A percentile compares a stretch with the other conserved stretches of the same genome.
These are phyloP conservation scores for Jacaranda copaia DNA, from an alignment of 257 asterid genomes.

Conservation along the genomic window DNA sequence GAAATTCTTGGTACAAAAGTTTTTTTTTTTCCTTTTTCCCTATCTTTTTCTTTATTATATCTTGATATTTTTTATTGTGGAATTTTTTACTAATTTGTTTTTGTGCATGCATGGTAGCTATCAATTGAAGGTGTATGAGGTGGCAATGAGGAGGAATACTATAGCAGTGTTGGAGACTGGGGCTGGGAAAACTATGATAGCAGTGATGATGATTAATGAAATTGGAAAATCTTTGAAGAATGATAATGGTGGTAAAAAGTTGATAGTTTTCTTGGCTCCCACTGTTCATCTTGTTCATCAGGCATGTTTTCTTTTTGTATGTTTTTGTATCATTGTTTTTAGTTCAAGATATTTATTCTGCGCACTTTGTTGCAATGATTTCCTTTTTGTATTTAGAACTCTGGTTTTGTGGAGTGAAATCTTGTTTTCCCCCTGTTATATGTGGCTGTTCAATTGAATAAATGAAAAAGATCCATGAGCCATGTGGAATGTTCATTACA, in stretches of 20 bases:
- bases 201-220: constrained; percentile 77
- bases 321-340: neutral
- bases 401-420: neutral
- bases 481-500: too few relatives aligned
- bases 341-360: constrained; percentile 13
- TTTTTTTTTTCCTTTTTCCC: neutral
- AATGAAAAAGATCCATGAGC: too few relatives aligned
- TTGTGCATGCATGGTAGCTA: constrained; percentile 51
- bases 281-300: constrained; percentile 87
- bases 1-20: neutral
- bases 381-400: neutral
- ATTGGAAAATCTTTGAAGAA: constrained; percentile 59
- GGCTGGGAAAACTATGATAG: constrained; percentile 63
- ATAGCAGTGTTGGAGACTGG: constrained; percentile 72
- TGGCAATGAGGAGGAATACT: constrained; percentile 81
- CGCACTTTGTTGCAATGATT: neutral
- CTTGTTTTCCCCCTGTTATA: neutral
- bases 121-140: constrained; percentile 70
- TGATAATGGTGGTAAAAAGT: constrained; percentile 53
- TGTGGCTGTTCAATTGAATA: neutral
- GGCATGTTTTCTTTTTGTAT: constrained; percentile 47
- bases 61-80: neutral
- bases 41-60: neutral
- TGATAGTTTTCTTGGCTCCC: constrained; percentile 78
- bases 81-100: constrained; percentile 25